Base-by-base conservation (phyloP, 2,329 filamentous ascomycete species). In the Penicillium sp. region DNA sequence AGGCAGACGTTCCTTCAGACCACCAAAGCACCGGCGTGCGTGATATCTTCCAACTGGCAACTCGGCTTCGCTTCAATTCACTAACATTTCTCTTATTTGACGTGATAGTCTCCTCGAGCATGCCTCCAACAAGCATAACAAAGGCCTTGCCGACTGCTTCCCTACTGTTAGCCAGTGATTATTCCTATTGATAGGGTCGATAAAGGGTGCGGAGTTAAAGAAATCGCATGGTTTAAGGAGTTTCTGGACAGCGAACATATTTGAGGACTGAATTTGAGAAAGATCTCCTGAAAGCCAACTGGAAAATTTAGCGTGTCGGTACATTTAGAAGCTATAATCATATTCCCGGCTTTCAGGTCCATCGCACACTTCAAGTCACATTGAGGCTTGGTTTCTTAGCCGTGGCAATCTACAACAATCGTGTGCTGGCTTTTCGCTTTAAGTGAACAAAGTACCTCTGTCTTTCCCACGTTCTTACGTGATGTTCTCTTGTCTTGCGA, bases 1-100 rank as follows among this genome's bases (percentile, higher is more conserved):
- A 88, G 85, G 74, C 82, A 86, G 63, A 88, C 87, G 27, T 91
- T 92, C 76, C 81, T 91, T 62, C 86, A 87, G 78, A 92, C 88
- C 31, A 87, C 86, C 55, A 86, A 87, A 68, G 83, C 81, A 55
- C 86, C 86, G 64, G 84, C 87, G 61, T 63, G 51, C 18, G 61
- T 63, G 14, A 38, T 22, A 3, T 22, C 7, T 24, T 33, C 11
- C n/a, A 24, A 35, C 14, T 8, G 3, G 25, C 20, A 22, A 8
- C 5, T 13, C 8, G 16, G 14, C 4, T 36, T 38, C 36, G 18
- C 30, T 25, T 30, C 13, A 27, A 27, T 14, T 40, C 10, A 16
- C 20, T 38, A 9, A 35, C 16, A 39, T 11, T 0, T 4, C 25
- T 10, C 1, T 1, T 2, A n/a, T 22, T 16, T 7, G 13, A 20